A percentile compares a stretch with the other conserved stretches of the same genome.
phyloP scores from a whole-genome alignment of 2,329 filamentous ascomycete genomes.

The Diplodia seriata region DNA sequence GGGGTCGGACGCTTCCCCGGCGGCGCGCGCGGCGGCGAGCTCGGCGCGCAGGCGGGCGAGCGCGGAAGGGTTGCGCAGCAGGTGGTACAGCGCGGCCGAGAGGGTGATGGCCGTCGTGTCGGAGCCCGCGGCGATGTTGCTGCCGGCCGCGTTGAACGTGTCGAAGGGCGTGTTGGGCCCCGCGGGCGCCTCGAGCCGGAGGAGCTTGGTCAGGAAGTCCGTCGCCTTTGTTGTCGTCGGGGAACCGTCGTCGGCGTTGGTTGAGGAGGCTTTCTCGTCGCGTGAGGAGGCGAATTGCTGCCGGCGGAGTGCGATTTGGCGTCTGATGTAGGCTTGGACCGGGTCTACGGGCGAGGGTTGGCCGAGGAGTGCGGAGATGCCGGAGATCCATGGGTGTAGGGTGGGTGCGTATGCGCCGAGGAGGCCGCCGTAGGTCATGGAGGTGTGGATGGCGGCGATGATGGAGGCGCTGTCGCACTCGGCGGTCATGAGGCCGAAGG shows the following conservation, averaged over 20 bases:
- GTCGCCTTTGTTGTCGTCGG: constrained; percentile 41
- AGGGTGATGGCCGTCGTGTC: constrained; percentile 35
- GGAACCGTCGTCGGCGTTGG: constrained; percentile 36
- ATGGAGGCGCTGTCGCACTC: constrained; percentile 38
- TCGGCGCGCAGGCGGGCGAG: constrained; percentile 31
- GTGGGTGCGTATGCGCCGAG: neutral
- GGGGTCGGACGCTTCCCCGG: neutral
- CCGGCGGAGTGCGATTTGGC: constrained; percentile 39
- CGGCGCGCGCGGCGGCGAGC: neutral
- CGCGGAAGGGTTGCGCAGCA: constrained; percentile 35
- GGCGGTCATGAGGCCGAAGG: constrained; percentile 38
- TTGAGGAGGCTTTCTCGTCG: neutral
- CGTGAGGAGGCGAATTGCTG: constrained; percentile 34
- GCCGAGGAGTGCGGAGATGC: constrained; percentile 39
- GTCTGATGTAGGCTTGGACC: constrained; percentile 41
- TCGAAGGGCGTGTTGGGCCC: constrained; percentile 45
- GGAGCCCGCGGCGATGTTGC: constrained; percentile 45
- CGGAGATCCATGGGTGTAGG: neutral
- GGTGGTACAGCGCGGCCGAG: constrained; percentile 47
- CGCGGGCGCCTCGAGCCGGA: constrained; percentile 41
- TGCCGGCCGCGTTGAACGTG: constrained; percentile 45
- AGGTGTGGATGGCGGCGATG: constrained; percentile 1
- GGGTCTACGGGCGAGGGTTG: neutral
- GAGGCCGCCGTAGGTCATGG: constrained; percentile 9
- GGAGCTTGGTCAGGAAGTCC: constrained; percentile 40